A percentile compares a stretch with the other conserved stretches of the same genome.
Conservation (phyloP, 2,329 filamentous ascomycete genomes). For the Aspergillus hiratsukae region DNA sequence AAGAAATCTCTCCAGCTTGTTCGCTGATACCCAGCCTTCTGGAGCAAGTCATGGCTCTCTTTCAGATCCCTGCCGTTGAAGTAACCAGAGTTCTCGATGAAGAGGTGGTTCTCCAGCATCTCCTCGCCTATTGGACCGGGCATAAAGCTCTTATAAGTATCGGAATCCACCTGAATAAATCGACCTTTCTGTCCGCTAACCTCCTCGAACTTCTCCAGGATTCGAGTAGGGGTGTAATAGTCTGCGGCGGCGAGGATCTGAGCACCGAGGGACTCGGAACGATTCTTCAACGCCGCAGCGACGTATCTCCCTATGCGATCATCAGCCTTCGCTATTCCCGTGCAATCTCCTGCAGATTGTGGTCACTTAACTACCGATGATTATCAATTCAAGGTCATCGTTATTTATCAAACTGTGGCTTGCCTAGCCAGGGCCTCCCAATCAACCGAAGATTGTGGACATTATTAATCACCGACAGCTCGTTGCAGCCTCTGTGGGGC, state of each 20-base stretch:
- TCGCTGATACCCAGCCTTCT: constrained; percentile 3
- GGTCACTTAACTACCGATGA: neutral
- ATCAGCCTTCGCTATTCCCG: too few relatives aligned
- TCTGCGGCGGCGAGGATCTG: constrained; percentile 43
- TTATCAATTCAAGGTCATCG: too few relatives aligned
- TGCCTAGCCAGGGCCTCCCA: too few relatives aligned
- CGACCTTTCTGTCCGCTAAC: constrained; percentile 37
- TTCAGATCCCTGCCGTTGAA: constrained; percentile 25
- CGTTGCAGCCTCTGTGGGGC: too few relatives aligned
- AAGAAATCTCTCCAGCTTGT: constrained; percentile 10
- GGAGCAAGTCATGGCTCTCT: constrained; percentile 1
- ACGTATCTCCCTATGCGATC: constrained; percentile 19
- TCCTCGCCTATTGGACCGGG: constrained; percentile 35
- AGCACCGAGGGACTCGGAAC: constrained; percentile 42
- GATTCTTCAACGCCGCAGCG: constrained; percentile 32
- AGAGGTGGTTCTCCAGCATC: constrained; percentile 51
- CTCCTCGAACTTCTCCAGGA: constrained; percentile 37
- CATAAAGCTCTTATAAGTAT: constrained; percentile 22
- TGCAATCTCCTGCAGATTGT: too few relatives aligned
- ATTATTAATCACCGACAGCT: too few relatives aligned
- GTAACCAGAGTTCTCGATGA: constrained; percentile 51
- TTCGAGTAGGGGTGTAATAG: constrained; percentile 38
- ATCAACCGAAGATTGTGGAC: too few relatives aligned
- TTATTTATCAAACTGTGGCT: too few relatives aligned
- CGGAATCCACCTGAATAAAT: constrained; percentile 18